phyloP scores from a whole-genome alignment of 352 stramenopile genomes.

The Globisporangium acanthophoron region DNA sequence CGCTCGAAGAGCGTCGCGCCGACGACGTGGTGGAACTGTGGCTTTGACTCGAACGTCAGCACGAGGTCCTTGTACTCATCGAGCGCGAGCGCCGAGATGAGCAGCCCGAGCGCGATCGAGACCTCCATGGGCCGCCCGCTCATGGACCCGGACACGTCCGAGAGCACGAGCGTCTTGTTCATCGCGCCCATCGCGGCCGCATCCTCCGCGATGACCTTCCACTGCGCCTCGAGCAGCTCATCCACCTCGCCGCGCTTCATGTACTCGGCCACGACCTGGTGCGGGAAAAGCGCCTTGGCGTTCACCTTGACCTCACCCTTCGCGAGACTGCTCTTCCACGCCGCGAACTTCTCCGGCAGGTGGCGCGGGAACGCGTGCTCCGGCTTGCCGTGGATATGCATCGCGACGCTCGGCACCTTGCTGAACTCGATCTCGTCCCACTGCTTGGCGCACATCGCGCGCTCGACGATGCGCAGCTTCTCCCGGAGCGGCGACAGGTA shows the following conservation, averaged over 20 bases:
- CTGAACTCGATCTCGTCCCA: slow-evolving; percentile 36
- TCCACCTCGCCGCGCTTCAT: slow-evolving; percentile 16
- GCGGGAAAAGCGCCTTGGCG: slow-evolving; percentile 35
- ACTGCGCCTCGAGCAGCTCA: slow-evolving; percentile 47
- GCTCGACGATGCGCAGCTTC: slow-evolving; percentile 33
- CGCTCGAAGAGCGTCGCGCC: slow-evolving; percentile 26
- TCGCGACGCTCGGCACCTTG: slow-evolving; percentile 31
- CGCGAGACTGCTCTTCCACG: slow-evolving; percentile 26
- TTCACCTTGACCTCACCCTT: slow-evolving; percentile 42
- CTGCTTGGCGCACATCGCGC: slow-evolving; percentile 27
- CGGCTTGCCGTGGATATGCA: slow-evolving; percentile 37
- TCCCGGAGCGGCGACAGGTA: slow-evolving; percentile 40
- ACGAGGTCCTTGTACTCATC: slow-evolving; percentile 54
- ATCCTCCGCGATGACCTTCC: slow-evolving; percentile 34
- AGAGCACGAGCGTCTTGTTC: slow-evolving; percentile 41
- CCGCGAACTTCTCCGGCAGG: slow-evolving; percentile 22
- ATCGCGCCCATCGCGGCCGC: slow-evolving; percentile 5
- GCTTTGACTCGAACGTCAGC: slow-evolving; percentile 37
- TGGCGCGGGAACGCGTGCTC: slow-evolving; percentile 28
- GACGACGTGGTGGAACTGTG: slow-evolving; percentile 33
- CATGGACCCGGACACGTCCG: slow-evolving; percentile 46
- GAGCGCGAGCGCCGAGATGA: slow-evolving; percentile 31
- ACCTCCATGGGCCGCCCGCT: slow-evolving; percentile 27
- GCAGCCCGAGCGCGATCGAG: slow-evolving; percentile 34
- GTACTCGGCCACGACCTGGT: slow-evolving; percentile 43